Conservation (phyloP, 2,329 filamentous ascomycete genomes). For the Colletotrichum trifolii region DNA sequence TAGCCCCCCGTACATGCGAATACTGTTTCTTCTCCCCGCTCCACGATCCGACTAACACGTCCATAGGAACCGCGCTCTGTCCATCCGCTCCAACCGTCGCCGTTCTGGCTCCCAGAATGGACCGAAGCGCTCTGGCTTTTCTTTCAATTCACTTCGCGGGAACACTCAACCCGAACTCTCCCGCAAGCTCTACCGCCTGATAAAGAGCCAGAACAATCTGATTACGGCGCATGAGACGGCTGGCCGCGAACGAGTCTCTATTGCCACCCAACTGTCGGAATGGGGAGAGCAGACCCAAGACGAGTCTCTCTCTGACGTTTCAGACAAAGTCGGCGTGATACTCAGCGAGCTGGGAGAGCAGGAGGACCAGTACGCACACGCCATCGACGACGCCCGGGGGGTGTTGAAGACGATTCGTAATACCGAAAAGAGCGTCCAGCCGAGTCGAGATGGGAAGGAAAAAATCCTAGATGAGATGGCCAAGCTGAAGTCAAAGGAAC, state of each 20-base stretch:
- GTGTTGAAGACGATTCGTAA: constrained; percentile 93
- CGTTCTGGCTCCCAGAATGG: constrained; percentile 52
- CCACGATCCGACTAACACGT: constrained; percentile 2
- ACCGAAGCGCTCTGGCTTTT: constrained; percentile 65
- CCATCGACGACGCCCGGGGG: constrained; percentile 84
- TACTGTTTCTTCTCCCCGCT: not conserved
- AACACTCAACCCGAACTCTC: constrained; percentile 88
- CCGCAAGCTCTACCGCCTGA: constrained; percentile 88
- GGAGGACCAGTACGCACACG: constrained; percentile 88
- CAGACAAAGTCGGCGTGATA: constrained; percentile 94
- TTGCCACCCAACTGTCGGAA: constrained; percentile 91
- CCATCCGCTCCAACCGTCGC: constrained; percentile 74
- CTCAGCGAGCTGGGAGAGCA: constrained; percentile 93
- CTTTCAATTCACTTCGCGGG: constrained; percentile 86
- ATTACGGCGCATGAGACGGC: constrained; percentile 87
- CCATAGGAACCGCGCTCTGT: constrained; percentile 77
- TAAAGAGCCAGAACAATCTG: constrained; percentile 93
- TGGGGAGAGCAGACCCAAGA: constrained; percentile 96
- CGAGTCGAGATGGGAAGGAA: constrained; percentile 84
- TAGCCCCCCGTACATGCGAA: not conserved
- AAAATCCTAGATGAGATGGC: constrained; percentile 95
- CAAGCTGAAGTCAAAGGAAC: constrained; percentile 91
- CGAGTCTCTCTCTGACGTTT: constrained; percentile 87
- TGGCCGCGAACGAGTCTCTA: constrained; percentile 82
- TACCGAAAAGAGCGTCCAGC: constrained; percentile 95